Base-by-base conservation (phyloP, 2,329 filamentous ascomycete genomes). In the Epichloe glyceriae region DNA sequence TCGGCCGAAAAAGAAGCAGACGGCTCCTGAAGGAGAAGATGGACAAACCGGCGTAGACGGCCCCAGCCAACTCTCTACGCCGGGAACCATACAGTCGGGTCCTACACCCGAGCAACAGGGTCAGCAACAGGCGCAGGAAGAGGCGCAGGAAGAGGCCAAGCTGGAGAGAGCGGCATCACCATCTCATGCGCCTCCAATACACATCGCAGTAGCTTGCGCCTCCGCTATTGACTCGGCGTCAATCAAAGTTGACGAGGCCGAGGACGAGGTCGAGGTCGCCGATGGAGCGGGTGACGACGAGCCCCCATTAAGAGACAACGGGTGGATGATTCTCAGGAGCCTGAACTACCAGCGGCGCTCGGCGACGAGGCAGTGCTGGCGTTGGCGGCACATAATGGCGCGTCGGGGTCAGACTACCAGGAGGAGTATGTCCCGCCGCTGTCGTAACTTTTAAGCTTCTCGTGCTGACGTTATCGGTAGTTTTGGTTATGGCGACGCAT, bases 311-410 rank as follows among this genome's bases (percentile, higher is more conserved):
- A 75, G 54, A 67, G 72, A 10, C 67, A 60, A 39, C 64, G 68
- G 34, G 54, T 74, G 5, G 65, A 68, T 5, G 65, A 68, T 12
- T 37, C 52, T 4, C 61, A 63, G 4, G 61, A 58, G 3, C 33
- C 54, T n/a, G 55, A 60, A 11, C 64, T 67, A 15, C 59, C 62
- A 8, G 55, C 62, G 1, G 58, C 63, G 0, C 58, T 74, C 14
- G 71, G 74, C 30, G 73, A 76, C 52, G 72, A 74, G 51, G 72
- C 72, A 5, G 70, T 77, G 12, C 54, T 77, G 53, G 73, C 70
- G 7, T 58, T 77, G 41, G 70, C 72, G 17, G 70, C 67, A 3
- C 70, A 74, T 52, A 71, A 67, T 57, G 64, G 65, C 33, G 55
- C 63, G 2, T 61, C 62, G 2, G 53, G 61, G 3, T 59, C 66